Evolutionary conservation across 1,284 basidiomycete species (phyloP).

Genomic region (Exobasidium rhododendri): DNA sequence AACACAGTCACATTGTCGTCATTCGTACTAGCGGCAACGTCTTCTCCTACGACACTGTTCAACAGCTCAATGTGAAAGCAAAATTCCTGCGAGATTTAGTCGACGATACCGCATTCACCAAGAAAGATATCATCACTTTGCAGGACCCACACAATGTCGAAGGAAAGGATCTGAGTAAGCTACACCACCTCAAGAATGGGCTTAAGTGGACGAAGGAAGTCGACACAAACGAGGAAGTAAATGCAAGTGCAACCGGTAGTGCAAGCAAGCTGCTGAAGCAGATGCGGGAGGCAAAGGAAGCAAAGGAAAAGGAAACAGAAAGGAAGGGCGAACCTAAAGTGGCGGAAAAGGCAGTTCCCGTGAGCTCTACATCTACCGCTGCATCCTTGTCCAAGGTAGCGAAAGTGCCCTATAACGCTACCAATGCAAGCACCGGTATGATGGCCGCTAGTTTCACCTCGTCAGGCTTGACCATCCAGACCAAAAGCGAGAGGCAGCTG

Average conservation of each 20-base stretch:
- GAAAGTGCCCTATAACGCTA: slow-evolving; percentile 71
- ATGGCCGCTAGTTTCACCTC: slow-evolving; percentile 90
- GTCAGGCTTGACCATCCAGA: slow-evolving; percentile 79
- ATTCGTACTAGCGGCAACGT: slow-evolving; percentile 69
- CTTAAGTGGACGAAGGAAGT: slow-evolving; percentile 33
- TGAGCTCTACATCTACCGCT: neutral
- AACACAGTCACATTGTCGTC: slow-evolving; percentile 57
- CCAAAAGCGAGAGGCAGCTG: slow-evolving; percentile 71
- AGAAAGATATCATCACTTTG: slow-evolving; percentile 84
- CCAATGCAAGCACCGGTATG: slow-evolving; percentile 83
- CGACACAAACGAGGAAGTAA: slow-evolving; percentile 39
- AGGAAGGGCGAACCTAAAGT: neutral
- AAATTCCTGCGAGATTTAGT: slow-evolving; percentile 74
- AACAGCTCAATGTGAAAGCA: slow-evolving; percentile 68
- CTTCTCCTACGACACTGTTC: slow-evolving; percentile 71
- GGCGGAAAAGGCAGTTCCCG: neutral
- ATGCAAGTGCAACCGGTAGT: slow-evolving; percentile 49
- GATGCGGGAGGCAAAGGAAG: slow-evolving; percentile 23
- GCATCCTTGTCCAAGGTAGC: neutral
- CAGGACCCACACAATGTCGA: slow-evolving; percentile 56
- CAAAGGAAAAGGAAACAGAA: slow-evolving; percentile 6
- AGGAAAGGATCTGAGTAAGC: slow-evolving; percentile 27
- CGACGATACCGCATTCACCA: slow-evolving; percentile 72
- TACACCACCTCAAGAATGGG: slow-evolving; percentile 51
- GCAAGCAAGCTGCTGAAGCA: slow-evolving; percentile 36